Base-by-base conservation (phyloP, 2,329 filamentous ascomycete species). In the Aspergillus neoniger region DNA sequence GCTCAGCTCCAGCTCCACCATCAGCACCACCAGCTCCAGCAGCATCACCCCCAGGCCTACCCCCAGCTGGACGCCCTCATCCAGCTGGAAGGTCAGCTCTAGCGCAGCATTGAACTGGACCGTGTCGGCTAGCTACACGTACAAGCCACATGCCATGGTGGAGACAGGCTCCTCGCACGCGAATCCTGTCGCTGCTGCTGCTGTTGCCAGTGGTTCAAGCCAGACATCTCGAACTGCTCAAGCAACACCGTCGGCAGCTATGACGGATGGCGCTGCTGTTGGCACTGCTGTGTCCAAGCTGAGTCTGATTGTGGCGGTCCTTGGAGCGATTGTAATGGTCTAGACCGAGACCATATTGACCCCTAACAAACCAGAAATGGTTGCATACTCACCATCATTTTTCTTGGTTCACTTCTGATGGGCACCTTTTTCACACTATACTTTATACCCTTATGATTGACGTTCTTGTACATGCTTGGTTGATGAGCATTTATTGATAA, bases 281-380 rank as follows among this genome's bases (percentile, higher is more conserved):
- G 67, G 63, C 57, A 55, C 65, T 48, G 63, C 68, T 12, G 59
- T 65, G 57, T 70, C 70, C 10, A 63, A 67, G 49, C 44, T 67
- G 44, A 66, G 63, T 23, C 57, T 71, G 55, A 57, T 64, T 28
- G 61, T 72, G 50, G 69, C 69, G 28, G 63, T 69, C 8, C 41
- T 71, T n/a, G 66, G 65, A 5, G 70, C 65, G 28, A 51, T 73
- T 53, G 61, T 60, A n/a, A 60, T 69, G 61, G 64, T 69, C 43
- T 72, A 71, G 36, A 55, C 30, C 3, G 25, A 28, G 25, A 38
- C 52, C 48, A 39, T 54, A 23, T 51, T 39, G 19, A 17, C 25
- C 30, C 6, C 25, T 39, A 10, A 9, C 7, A 7, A 28, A 38
- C 28, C 41, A 39, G 44, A 9, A 19, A 50, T 23, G 28, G 28